Base-by-base conservation (phyloP, 495 filamentous ascomycete species). In the Evansstolkia leycettana region DNA sequence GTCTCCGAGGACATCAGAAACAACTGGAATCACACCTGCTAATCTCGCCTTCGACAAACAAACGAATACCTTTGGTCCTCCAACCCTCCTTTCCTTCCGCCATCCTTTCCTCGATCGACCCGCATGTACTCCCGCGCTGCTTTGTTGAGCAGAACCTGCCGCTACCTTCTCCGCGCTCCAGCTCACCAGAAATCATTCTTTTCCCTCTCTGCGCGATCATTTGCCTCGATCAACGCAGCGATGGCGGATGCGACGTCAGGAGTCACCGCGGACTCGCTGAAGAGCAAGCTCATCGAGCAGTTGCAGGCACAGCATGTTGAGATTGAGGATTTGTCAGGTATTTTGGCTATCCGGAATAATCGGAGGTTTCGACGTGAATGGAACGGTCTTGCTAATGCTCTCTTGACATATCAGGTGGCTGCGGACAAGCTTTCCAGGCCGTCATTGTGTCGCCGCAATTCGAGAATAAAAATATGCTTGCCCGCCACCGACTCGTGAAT, bases 281-380 rank as follows among this genome's bases (percentile, higher is more conserved):
- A 70, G 52, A 52, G 56, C 16, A 84, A 82, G 36, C 64, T 98
- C 37, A 69, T 67, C 5, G 72, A 80, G 37, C 73, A 78, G 40
- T 67, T 98, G 29, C 72, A 78, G 36, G 89, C 89, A 10, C 72
- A 72, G 27, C 75, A 92, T 61, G 89, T 95, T 36, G 82, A 95
- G 50, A 83, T 98, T 47, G 78, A 83, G 44, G 90, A 98, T 56
- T 75, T 89, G 61, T 94, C 85, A 30, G 90, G 90, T 94, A 76
- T 37, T n/a, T n/a, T n/a, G n/a, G n/a, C n/a, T n/a, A n/a, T n/a
- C n/a, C n/a, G n/a, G n/a, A n/a, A n/a, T n/a, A n/a, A n/a, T n/a
- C n/a, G n/a, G n/a, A n/a, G n/a, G n/a, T n/a, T n/a, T n/a, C n/a
- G n/a, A n/a, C n/a, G n/a, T n/a, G n/a, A n/a, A n/a, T n/a, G n/a